Evolutionary conservation across 208 protist species (phyloP), one percentile per base, ranked within the genome.

Genomic region (Polymyxa betae): DNA sequence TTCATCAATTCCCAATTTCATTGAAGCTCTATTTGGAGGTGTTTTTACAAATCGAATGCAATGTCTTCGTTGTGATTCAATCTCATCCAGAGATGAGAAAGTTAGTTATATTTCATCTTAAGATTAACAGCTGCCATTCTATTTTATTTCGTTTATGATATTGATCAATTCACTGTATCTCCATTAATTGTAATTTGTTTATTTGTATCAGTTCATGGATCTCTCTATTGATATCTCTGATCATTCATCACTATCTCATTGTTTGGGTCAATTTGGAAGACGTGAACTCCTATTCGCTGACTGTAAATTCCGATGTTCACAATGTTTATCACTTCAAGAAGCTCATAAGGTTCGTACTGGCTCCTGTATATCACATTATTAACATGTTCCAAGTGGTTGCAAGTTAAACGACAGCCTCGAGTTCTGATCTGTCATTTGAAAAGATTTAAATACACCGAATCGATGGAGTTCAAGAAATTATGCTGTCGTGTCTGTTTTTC

Each of bases 41-140:
- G n/a, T 43, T 82, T 82, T 82, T 20, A 82, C 72, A 82, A 82
- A 82, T n/a, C 5, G 35, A 20, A 82, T 82, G 72, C 72, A 35
- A 35, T 82, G 72, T n/a, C 72, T 82, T 20, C n/a, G 72, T 16
- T 82, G 72, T 82, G 72, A 82, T 82, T 5, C 72, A 82, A 82
- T 35, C 5, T 40, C 72, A 35, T 38, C 16, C n/a, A 5, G 72
- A 35, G 72, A 82, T 43, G 72, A 82, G n/a, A 82, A 82, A 43
- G 72, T 82, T 38, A 29, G 12, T 60, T 60, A 60, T 60, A 24
- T 60, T 60, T 60, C 49, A 24, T 60, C 49, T 60, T 60, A 29
- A 24, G 24, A 60, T 29, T 60, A 60, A 60, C 49, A n/a, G n/a
- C n/a, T n/a, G n/a, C n/a, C n/a, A n/a, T n/a, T n/a, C n/a, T n/a